Percentiles rank a stretch among this genome's conserved stretches.
Conservation (phyloP, 2,329 filamentous ascomycete species). For the Neofusicoccum cordaticola region DNA sequence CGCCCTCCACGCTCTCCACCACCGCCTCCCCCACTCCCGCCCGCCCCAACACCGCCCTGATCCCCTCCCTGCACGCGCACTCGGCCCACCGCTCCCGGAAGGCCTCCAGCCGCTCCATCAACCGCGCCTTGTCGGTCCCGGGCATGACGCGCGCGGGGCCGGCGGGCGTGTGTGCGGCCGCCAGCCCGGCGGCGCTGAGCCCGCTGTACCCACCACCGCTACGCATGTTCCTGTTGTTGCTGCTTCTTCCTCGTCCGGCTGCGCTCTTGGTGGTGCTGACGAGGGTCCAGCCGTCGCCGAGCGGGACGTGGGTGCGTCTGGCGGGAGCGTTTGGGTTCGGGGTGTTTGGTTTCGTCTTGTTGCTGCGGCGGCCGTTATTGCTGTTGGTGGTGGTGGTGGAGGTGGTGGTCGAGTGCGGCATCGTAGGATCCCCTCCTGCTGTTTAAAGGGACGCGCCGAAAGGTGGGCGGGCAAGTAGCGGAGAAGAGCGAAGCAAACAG, state of each 20-base stretch:
- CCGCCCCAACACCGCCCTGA: background rate
- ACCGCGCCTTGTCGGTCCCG: background rate
- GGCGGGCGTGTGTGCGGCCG: background rate
- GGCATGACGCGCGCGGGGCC: slow-evolving; percentile 9
- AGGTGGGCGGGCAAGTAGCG: background rate
- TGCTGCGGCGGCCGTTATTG: background rate
- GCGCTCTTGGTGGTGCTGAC: slow-evolving; percentile 25
- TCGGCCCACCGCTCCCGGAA: slow-evolving; percentile 5
- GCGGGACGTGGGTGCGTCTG: slow-evolving; percentile 30
- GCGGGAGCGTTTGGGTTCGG: slow-evolving; percentile 14
- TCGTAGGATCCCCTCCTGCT: background rate
- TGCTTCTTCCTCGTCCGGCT: slow-evolving; percentile 36
- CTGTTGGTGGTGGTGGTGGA: background rate
- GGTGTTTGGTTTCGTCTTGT: background rate
- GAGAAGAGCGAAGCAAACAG: background rate
- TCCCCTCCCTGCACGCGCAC: slow-evolving; percentile 19
- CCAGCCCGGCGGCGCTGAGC: slow-evolving; percentile 17
- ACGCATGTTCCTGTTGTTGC: background rate
- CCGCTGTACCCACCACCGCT: background rate
- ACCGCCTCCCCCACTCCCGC: background rate
- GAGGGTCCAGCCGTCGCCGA: slow-evolving; percentile 37
- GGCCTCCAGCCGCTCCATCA: slow-evolving; percentile 5
- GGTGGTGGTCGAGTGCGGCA: slow-evolving; percentile 1
- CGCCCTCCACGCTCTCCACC: background rate
- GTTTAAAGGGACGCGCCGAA: background rate